Conservation (phyloP, 2,329 filamentous ascomycete genomes). For the Penicillium hesseltinei region DNA sequence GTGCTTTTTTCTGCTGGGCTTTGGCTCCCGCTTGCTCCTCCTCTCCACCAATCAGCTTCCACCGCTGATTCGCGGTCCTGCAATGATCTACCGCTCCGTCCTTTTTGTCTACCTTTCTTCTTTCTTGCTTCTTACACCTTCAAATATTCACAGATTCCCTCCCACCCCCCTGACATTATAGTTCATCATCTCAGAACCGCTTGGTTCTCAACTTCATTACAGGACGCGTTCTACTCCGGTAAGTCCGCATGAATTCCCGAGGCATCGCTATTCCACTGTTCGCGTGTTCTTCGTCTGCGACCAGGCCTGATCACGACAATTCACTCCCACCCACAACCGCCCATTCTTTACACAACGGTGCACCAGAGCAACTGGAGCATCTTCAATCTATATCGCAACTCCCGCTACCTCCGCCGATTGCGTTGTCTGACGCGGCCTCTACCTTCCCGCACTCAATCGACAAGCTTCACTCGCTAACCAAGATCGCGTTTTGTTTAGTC, state of each 20-base stretch:
- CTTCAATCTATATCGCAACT: neutral
- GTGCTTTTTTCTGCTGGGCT: slow-evolving; percentile 19
- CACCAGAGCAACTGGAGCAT: neutral
- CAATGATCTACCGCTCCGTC: slow-evolving; percentile 38
- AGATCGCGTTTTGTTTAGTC: slow-evolving; percentile 18
- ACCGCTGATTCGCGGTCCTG: slow-evolving; percentile 26
- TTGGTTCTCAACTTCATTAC: neutral
- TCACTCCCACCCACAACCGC: neutral
- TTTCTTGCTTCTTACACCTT: slow-evolving; percentile 13
- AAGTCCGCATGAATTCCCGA: slow-evolving; percentile 7
- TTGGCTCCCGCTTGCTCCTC: slow-evolving; percentile 37
- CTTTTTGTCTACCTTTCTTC: slow-evolving; percentile 31
- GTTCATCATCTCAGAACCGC: neutral
- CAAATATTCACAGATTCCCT: neutral
- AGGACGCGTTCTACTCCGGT: slow-evolving; percentile 13
- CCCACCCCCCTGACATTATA: neutral
- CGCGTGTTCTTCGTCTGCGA: slow-evolving; percentile 5
- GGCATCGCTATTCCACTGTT: neutral
- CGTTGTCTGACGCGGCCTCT: slow-evolving; percentile 1
- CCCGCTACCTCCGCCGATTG: neutral
- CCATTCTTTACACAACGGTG: neutral
- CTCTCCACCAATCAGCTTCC: slow-evolving; percentile 37
- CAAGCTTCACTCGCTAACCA: slow-evolving; percentile 16
- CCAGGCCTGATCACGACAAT: slow-evolving; percentile 7
- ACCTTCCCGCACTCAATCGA: slow-evolving; percentile 1